Percentiles rank a stretch among this genome's conserved stretches.
Evolutionary conservation across 768 basidiomycete genomes (phyloP).

Genomic region (Suillus paluster): DNA sequence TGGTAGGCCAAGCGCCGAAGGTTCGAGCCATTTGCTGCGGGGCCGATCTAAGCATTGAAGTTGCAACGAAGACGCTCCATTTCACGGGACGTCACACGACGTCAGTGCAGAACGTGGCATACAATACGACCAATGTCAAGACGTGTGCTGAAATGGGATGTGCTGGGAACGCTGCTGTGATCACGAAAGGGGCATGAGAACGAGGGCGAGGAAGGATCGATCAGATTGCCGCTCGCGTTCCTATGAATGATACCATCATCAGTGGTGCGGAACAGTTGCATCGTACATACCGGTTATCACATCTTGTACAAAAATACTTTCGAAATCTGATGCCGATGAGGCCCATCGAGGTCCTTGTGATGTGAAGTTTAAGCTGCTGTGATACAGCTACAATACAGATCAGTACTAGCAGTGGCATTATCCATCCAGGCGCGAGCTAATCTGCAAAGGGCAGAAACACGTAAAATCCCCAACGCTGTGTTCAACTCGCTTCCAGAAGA

Average conservation of each 20-base stretch:
- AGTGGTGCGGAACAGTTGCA: neutral
- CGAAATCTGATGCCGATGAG: conserved; percentile 4
- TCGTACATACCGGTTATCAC: conserved; percentile 3
- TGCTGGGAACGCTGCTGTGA: neutral
- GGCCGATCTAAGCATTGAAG: no score
- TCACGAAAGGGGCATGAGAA: neutral
- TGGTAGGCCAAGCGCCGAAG: neutral
- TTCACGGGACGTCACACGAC: conserved; percentile 6
- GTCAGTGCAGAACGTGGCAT: conserved; percentile 5
- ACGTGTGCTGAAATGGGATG: conserved; percentile 2
- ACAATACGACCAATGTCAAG: conserved; percentile 3
- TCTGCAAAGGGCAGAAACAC: neutral
- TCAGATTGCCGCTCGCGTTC: neutral
- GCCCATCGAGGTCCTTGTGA: neutral
- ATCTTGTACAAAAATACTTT: neutral
- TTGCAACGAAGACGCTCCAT: neutral
- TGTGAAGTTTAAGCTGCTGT: neutral
- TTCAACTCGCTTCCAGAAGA: neutral
- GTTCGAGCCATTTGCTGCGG: neutral
- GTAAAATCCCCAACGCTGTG: neutral
- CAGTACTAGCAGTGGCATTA: neutral
- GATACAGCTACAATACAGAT: neutral
- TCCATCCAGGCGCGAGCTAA: neutral
- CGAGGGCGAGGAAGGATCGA: neutral
- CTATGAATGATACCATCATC: conserved; percentile 4